A percentile compares a stretch with the other conserved stretches of the same genome.
Conservation (phyloP, 2,329 filamentous ascomycete genomes). For the Colletotrichum lini region DNA sequence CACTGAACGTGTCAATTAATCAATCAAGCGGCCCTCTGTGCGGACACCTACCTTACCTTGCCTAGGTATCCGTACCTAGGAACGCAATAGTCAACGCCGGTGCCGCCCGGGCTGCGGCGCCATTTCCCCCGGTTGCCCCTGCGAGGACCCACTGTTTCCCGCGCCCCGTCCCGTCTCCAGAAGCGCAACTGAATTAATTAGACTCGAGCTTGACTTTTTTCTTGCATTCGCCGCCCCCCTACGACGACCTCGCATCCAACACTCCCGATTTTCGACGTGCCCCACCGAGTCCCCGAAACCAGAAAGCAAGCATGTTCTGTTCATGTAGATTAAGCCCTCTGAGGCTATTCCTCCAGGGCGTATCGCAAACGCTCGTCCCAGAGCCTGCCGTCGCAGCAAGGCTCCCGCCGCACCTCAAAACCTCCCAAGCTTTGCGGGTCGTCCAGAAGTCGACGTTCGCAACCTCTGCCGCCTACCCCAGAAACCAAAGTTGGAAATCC, state of each 20-base stretch:
- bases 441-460: constrained; percentile 9
- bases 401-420: constrained; percentile 13
- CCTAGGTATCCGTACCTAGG: too few species aligned
- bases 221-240: not conserved
- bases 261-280: not conserved
- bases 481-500: constrained; percentile 42
- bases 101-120: constrained; percentile 31
- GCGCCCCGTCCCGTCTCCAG: constrained; percentile 31
- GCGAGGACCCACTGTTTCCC: constrained; percentile 5
- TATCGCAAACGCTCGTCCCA: constrained; percentile 57
- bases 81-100: not conserved
- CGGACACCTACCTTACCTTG: too few species aligned
- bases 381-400: constrained; percentile 29
- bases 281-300: not conserved
- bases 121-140: constrained; percentile 10
- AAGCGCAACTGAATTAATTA: constrained; percentile 20
- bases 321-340: constrained; percentile 62
- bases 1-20: not conserved
- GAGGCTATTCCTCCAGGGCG: constrained; percentile 63
- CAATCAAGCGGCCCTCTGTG: not conserved
- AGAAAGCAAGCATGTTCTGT: constrained; percentile 60
- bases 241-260: not conserved
- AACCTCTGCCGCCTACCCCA: not conserved
- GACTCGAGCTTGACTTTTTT: constrained; percentile 26
- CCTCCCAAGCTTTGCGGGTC: not conserved